Conservation (phyloP, 352 stramenopile species). For the Phytophthora constricta region DNA sequence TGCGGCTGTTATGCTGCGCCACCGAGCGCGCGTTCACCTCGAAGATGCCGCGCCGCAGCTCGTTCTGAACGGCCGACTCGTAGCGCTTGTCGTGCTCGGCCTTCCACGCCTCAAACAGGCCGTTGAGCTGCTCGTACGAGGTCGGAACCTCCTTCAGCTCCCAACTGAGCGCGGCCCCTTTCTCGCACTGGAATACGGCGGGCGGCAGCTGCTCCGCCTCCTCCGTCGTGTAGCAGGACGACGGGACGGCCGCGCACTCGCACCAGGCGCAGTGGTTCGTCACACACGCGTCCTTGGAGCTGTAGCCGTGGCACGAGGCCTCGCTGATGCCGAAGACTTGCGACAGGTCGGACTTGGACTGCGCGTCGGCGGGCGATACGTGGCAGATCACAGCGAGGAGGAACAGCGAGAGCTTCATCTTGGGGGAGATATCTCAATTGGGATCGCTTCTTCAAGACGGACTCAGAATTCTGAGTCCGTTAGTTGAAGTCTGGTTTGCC, state of each 20-base stretch:
- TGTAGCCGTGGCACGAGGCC: constrained; percentile 62
- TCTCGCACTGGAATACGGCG: constrained; percentile 80
- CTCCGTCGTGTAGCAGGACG: constrained; percentile 74
- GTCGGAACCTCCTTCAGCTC: constrained; percentile 34
- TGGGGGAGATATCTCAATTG: not conserved
- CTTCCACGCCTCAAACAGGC: constrained; percentile 69
- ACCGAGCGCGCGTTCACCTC: constrained; percentile 65
- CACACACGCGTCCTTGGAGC: constrained; percentile 56
- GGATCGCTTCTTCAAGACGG: too few species aligned
- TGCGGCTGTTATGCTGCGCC: constrained; percentile 63
- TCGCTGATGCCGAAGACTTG: constrained; percentile 36
- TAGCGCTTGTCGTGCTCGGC: constrained; percentile 53
- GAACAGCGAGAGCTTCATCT: not conserved
- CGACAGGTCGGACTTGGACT: constrained; percentile 13
- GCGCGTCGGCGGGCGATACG: not conserved
- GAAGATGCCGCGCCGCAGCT: constrained; percentile 66
- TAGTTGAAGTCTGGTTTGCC: too few species aligned
- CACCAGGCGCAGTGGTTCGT: constrained; percentile 76
- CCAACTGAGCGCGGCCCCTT: constrained; percentile 40
- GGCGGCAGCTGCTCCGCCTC: constrained; percentile 71
- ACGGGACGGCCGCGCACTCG: constrained; percentile 78
- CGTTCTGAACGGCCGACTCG: constrained; percentile 50
- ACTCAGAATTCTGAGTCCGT: too few species aligned
- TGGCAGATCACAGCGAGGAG: not conserved
- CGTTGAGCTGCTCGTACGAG: too few species aligned